Evolutionary conservation across 805 yeast genomes (phyloP), one percentile per base, ranked within the genome.

Genomic region (Barnettozyma botsteinii): DNA sequence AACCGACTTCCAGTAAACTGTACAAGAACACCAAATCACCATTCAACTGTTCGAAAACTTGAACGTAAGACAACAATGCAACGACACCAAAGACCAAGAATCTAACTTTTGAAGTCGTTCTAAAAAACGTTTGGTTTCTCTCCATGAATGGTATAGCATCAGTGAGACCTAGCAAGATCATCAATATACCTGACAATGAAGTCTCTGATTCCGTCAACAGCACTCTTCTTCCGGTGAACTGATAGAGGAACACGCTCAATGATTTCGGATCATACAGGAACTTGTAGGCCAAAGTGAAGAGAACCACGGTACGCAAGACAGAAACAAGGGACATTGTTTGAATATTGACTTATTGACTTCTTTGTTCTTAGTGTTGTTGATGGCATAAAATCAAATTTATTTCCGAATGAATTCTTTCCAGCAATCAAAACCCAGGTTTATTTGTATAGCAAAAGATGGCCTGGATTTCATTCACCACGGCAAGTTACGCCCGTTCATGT

Each of bases 401-500:
- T n/a, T n/a, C n/a, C n/a, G n/a, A n/a, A n/a, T n/a, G n/a, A n/a
- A n/a, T n/a, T n/a, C n/a, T n/a, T n/a, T n/a, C n/a, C n/a, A n/a
- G n/a, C n/a, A n/a, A n/a, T n/a, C n/a, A n/a, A n/a, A n/a, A n/a
- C n/a, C n/a, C n/a, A n/a, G n/a, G n/a, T n/a, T n/a, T n/a, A n/a
- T n/a, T n/a, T n/a, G n/a, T n/a, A n/a, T n/a, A n/a, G n/a, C n/a
- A n/a, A n/a, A n/a, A n/a, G n/a, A 77, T 77, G 82, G 75, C 68
- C 42, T 65, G 73, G 48, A 56, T 78, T 37, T 67, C 80, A 4
- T 69, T 81, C 5, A 65, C 64, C 20, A 62, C 75, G 7, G 61
- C 76, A 30, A 55, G 70, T 18, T 76, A 73, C 43, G 40, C 66
- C 22, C 69, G 83, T 47, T 65, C 71, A 12, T 62, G 68, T 9